These are phyloP conservation scores for Rhodotorula sp. DNA, from an alignment of 1,284 basidiomycete genomes.

Conservation along the genomic window DNA sequence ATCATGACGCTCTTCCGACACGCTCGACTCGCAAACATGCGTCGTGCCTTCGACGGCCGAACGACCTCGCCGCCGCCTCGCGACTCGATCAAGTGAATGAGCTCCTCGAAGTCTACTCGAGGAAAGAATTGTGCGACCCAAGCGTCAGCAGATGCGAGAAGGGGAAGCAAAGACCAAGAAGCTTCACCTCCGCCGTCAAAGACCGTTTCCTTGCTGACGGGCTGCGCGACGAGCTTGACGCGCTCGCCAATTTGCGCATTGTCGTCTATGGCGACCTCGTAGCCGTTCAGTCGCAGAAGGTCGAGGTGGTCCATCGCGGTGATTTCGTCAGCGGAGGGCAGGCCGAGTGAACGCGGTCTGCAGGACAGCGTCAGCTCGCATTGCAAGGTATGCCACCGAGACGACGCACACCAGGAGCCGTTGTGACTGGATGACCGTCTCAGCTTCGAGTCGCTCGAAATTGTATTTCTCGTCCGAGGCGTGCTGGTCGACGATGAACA, in stretches of 20 bases:
- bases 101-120: conserved; percentile 82
- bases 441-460: conserved; percentile 87
- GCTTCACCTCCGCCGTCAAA: conserved; percentile 67
- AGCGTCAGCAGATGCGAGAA: not conserved
- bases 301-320: conserved; percentile 82
- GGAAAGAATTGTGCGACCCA: conserved; percentile 71
- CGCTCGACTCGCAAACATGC: conserved; percentile 95
- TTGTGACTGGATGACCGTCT: conserved; percentile 83
- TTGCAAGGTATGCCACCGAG: not conserved
- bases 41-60: conserved; percentile 71
- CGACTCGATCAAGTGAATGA: conserved; percentile 67
- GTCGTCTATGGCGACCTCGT: conserved; percentile 65
- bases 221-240: conserved; percentile 75
- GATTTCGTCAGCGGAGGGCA: conserved; percentile 87
- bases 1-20: conserved; percentile 97
- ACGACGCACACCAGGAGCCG: conserved; percentile 68
- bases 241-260: conserved; percentile 57
- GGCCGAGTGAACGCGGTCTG: conserved; percentile 73
- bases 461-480: conserved; percentile 93
- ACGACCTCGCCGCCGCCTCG: conserved; percentile 70
- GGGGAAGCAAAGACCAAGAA: too few species aligned
- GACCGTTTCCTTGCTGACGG: conserved; percentile 81
- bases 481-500: conserved; percentile 79
- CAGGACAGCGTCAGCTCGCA: not conserved
- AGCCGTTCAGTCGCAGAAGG: conserved; percentile 79